These are phyloP conservation scores for Scutellaria barbata DNA, from an alignment of 257 asterid species.

Conservation along the genomic window DNA sequence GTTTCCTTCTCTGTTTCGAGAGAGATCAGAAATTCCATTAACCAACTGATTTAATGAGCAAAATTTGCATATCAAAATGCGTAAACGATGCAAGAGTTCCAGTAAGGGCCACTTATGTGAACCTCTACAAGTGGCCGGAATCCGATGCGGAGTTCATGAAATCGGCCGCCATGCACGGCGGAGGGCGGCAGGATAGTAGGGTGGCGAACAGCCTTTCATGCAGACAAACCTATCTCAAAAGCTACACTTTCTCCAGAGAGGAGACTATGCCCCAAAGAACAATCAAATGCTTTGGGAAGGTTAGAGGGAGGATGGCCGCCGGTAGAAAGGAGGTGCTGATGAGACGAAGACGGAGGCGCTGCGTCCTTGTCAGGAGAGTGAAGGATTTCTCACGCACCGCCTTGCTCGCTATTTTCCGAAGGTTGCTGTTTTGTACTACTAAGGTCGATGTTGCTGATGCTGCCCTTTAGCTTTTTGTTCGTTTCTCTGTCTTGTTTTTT, in stretches of 20 bases:
- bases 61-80: constrained; percentile 61
- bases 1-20: constrained; percentile 6
- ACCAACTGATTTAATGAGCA: constrained; percentile 23
- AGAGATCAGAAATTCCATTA: not conserved
- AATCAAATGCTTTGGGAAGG: constrained; percentile 55
- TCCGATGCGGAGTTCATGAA: constrained; percentile 63
- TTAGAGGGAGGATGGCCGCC: constrained; percentile 47
- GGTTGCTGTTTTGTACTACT: constrained; percentile 58
- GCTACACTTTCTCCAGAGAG: constrained; percentile 72
- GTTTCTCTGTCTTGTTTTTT: not conserved
- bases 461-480: not conserved
- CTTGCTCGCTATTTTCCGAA: constrained; percentile 50
- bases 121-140: constrained; percentile 90
- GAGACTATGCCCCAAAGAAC: constrained; percentile 64
- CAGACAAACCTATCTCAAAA: constrained; percentile 63
- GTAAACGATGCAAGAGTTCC: constrained; percentile 57
- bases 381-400: constrained; percentile 55
- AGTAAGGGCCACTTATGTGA: constrained; percentile 67
- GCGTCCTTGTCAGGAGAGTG: constrained; percentile 43
- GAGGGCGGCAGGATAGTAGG: constrained; percentile 45
- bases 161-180: constrained; percentile 38
- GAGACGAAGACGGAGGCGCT: constrained; percentile 36
- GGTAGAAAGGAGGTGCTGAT: constrained; percentile 30
- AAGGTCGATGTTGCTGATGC: constrained; percentile 54
- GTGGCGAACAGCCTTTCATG: constrained; percentile 66